Evolutionary conservation across 495 filamentous ascomycete species (phyloP), one percentile per base, ranked within the genome.

Genomic region (Glutinoglossum americanum): DNA sequence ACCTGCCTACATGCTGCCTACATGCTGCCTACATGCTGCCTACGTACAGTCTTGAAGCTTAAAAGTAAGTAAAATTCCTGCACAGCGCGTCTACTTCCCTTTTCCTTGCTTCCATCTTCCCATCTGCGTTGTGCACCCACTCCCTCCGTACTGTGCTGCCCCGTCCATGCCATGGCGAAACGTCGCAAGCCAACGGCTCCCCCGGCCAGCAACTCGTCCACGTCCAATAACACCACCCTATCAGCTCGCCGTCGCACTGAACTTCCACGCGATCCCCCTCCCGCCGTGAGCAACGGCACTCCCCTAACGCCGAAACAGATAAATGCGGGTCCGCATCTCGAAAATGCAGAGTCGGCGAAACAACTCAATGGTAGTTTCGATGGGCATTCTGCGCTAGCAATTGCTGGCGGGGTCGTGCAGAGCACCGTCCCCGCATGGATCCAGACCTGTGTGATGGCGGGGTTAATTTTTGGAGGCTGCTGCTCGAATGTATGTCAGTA

Each of bases 401-500:
- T 66, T 57, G 61, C 61, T 26, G 60, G 67, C 23, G 73, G 71
- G 0, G 66, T 71, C 4, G 69, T 70, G 0, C 72, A 77, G 57
- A 62, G 71, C 15, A 77, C 77, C 17, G 72, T 88, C 56, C 80
- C 83, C 23, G 76, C 76, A 63, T 83, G 81, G 81, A 70, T 85
- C 8, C 77, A 76, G 57, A 73, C 82, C 47, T 70, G 76, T 30
- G 74, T 82, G 60, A 92, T 94, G 74, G 72, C 87, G n/a, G 79
- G 74, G 25, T 73, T 96, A 57, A 98, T 98, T 51, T 95, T 98
- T 66, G 92, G 93, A 41, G 92, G 92, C 37, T 99, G 92, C 66
- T 99, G 92, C 74, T 88, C 89, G 32, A 99, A 97, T 74, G 92
- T 98, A 68, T 69, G 77, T 73, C 41, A 4, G 37, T 13, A 45